Base-by-base conservation (phyloP, 305 asterid species). In the Rubia balearica region DNA sequence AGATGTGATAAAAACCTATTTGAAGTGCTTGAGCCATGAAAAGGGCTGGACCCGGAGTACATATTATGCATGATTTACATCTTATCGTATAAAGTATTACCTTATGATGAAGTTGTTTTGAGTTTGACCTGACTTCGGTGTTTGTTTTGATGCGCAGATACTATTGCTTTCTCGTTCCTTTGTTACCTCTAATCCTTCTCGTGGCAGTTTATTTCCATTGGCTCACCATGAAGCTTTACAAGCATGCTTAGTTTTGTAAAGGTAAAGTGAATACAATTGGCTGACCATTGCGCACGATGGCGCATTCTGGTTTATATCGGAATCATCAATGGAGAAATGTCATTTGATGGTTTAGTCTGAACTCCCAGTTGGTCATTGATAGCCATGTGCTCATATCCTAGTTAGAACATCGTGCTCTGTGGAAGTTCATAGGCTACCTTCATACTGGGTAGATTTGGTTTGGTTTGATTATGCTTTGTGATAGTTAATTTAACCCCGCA, bases 211-310 rank as follows among this genome's bases (percentile, higher is more conserved):
- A 90, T 80, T 83, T 86, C 76, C 95, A 88, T 67, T 90, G 96
- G 95, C 81, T 88, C 72, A 83, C 90, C 76, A 88, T 88, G 90
- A 90, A 90, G 73, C 71, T 88, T 80, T 90, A 88, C 84, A 86
- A 90, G 87, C 95, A 90, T 70, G 96, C 95, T 8, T 87, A 72
- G 61, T 1, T 36, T 36, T 62, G 9, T 14, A 45, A 62, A 62
- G 67, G 17, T 62, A 24, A 33, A 62, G 22, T 36, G 22, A 5
- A 4, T 49, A 49, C 56, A 49, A 49, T 49, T 48, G 19, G 55
- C 14, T 48, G 2, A 17, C 6, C 7, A 16, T 45, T 10, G 17
- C 16, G 56, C 17, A 43, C 3, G 13, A 43, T 43, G 48, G 48
- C 9, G 48, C 48, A 8, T 8, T 14, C 51, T 11, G 12, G 4